A percentile compares a stretch with the other conserved stretches of the same genome.
Conservation (phyloP, 2,329 filamentous ascomycete species). For the Diplodia intermedia region DNA sequence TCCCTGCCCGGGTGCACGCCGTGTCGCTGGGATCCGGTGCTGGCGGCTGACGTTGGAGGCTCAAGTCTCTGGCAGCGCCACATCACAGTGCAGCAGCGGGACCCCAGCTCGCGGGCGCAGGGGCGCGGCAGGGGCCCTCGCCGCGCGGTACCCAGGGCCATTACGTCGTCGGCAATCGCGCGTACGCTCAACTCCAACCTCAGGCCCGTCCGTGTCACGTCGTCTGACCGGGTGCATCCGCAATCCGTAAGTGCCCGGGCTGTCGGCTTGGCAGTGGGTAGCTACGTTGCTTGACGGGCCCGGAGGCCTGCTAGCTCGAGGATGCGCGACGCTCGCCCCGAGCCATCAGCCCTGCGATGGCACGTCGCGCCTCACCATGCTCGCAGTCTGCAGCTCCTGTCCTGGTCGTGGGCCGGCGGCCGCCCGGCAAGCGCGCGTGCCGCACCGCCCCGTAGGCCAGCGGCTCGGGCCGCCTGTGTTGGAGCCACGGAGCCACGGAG, state of each 20-base stretch:
- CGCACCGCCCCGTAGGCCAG: slow-evolving; percentile 28
- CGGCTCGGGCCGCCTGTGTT: slow-evolving; percentile 21
- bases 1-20: background rate
- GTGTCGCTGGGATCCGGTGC: background rate
- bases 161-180: slow-evolving; percentile 28
- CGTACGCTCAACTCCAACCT: slow-evolving; percentile 4
- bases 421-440: slow-evolving; percentile 23
- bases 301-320: background rate
- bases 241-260: slow-evolving; percentile 1
- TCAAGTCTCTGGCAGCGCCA: slow-evolving; percentile 10
- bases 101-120: background rate
- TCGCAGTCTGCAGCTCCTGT: background rate
- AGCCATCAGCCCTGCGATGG: slow-evolving; percentile 12
- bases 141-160: background rate
- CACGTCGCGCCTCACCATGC: slow-evolving; percentile 1
- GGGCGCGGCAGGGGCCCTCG: slow-evolving; percentile 12
- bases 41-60: slow-evolving; percentile 21
- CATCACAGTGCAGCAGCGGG: slow-evolving; percentile 13
- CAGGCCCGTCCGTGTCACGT: slow-evolving; percentile 15
- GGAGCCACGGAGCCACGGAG: background rate
- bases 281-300: slow-evolving; percentile 11
- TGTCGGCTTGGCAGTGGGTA: background rate
- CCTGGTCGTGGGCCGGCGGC: background rate
- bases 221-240: slow-evolving; percentile 23
- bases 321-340: background rate